A percentile compares a stretch with the other conserved stretches of the same genome.
These are phyloP conservation scores for Suhomyces taliae DNA, from an alignment of 1,139 yeast species.

Conservation along the genomic window DNA sequence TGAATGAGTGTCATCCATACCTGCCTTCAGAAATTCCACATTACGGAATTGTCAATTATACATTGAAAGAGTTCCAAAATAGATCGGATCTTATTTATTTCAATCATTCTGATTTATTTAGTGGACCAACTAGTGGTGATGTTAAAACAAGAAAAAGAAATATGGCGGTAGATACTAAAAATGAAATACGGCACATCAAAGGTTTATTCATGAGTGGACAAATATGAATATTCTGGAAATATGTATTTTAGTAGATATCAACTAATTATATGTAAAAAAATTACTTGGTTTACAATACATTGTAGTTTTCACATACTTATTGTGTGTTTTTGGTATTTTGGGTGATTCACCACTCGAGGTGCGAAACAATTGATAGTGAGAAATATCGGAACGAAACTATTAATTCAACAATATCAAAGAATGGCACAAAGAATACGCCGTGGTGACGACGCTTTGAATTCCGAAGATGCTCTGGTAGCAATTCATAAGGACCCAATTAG, in stretches of 20 bases:
- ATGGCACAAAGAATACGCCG: neutral
- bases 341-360: too few relatives aligned
- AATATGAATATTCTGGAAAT: slow-evolving; percentile 15
- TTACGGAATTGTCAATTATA: slow-evolving; percentile 28
- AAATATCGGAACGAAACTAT: neutral
- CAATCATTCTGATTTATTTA: slow-evolving; percentile 31
- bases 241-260: too few relatives aligned
- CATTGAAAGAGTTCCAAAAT: slow-evolving; percentile 38
- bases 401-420: too few relatives aligned
- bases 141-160: slow-evolving; percentile 25
- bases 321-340: too few relatives aligned
- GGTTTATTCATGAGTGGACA: slow-evolving; percentile 49
- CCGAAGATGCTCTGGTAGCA: neutral
- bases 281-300: too few relatives aligned
- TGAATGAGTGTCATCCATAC: slow-evolving; percentile 31
- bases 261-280: too few relatives aligned
- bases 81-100: slow-evolving; percentile 41
- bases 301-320: too few relatives aligned
- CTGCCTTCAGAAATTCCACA: slow-evolving; percentile 36
- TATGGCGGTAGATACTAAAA: slow-evolving; percentile 37
- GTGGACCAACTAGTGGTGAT: slow-evolving; percentile 13
- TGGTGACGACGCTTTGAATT: neutral
- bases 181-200: slow-evolving; percentile 44
- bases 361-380: too few relatives aligned
- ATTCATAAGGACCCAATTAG: neutral